A percentile compares a stretch with the other conserved stretches of the same genome.
Conservation (phyloP, 768 basidiomycete genomes). For the Pleurotus cornucopiae region DNA sequence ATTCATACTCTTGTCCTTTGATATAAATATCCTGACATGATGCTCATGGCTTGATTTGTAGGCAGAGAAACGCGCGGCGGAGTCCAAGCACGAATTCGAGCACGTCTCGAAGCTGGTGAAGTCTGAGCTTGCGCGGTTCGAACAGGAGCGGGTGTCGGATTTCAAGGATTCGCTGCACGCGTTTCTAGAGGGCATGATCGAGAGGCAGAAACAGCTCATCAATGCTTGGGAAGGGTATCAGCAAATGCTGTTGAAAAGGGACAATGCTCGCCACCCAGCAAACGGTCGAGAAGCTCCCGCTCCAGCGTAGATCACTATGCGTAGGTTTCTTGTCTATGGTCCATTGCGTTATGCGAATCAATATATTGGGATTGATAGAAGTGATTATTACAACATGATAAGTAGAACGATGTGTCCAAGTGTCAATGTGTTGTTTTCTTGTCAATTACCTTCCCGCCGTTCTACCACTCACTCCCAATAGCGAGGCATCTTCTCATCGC, state of each 20-base stretch:
- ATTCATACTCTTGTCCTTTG: background rate
- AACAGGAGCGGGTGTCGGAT: constrained; percentile 89
- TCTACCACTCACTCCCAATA: constrained; percentile 65
- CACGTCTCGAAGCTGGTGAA: constrained; percentile 86
- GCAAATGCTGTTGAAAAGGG: constrained; percentile 56
- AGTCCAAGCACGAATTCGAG: constrained; percentile 87
- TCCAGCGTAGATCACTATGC: too few relatives aligned
- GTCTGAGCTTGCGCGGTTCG: constrained; percentile 84
- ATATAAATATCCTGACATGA: background rate
- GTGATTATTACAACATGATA: too few relatives aligned
- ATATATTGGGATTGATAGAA: too few relatives aligned
- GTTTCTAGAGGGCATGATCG: constrained; percentile 85
- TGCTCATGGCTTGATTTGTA: constrained; percentile 22
- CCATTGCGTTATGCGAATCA: too few relatives aligned
- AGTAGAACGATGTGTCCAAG: too few relatives aligned
- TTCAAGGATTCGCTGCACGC: constrained; percentile 82
- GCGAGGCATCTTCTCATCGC: constrained; percentile 62
- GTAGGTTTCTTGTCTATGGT: too few relatives aligned
- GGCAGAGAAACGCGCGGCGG: constrained; percentile 82
- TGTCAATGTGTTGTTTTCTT: background rate
- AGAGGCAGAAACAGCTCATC: constrained; percentile 82
- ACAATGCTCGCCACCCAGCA: constrained; percentile 13
- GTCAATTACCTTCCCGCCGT: background rate
- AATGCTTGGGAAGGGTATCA: constrained; percentile 81
- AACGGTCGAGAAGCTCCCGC: background rate